Conservation (phyloP, 2,329 filamentous ascomycete genomes). For the Ramularia endophylla region DNA sequence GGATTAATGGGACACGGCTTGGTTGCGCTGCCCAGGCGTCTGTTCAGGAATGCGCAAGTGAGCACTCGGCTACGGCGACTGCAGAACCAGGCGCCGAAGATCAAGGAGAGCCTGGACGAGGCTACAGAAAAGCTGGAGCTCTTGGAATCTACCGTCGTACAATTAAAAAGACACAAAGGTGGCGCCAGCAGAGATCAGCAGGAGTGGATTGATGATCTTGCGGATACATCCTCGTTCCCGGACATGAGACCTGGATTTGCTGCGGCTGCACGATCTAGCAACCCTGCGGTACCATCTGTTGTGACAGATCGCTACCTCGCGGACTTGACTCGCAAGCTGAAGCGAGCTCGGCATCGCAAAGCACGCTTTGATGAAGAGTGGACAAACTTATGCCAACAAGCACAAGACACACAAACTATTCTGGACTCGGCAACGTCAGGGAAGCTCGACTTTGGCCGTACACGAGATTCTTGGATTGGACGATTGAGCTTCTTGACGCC, state of each 20-base stretch:
- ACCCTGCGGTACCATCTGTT: conserved; percentile 56
- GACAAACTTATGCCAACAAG: conserved; percentile 69
- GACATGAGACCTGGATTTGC: conserved; percentile 48
- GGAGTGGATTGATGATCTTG: conserved; percentile 95
- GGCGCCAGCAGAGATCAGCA: conserved; percentile 69
- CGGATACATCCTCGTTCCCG: conserved; percentile 65
- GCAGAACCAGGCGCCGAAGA: conserved; percentile 70
- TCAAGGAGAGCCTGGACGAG: conserved; percentile 85
- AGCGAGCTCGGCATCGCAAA: conserved; percentile 75
- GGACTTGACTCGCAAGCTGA: conserved; percentile 75
- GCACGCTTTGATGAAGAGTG: conserved; percentile 81
- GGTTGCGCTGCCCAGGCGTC: conserved; percentile 76
- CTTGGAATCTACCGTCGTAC: conserved; percentile 71
- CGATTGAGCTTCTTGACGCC: conserved; percentile 64
- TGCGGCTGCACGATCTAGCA: conserved; percentile 29
- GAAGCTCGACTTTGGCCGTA: conserved; percentile 66
- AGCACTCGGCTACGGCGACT: conserved; percentile 67
- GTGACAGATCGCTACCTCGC: conserved; percentile 92
- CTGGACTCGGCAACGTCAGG: conserved; percentile 77
- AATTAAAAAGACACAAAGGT: conserved; percentile 74
- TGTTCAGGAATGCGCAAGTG: conserved; percentile 75
- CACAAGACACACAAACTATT: conserved; percentile 70
- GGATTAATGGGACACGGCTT: conserved; percentile 97
- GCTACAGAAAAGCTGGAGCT: conserved; percentile 73
- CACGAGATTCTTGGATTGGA: conserved; percentile 39